These are phyloP conservation scores for Bothriochloa decipiens DNA, from an alignment of 176 grass and related monocot genomes.

Conservation along the genomic window DNA sequence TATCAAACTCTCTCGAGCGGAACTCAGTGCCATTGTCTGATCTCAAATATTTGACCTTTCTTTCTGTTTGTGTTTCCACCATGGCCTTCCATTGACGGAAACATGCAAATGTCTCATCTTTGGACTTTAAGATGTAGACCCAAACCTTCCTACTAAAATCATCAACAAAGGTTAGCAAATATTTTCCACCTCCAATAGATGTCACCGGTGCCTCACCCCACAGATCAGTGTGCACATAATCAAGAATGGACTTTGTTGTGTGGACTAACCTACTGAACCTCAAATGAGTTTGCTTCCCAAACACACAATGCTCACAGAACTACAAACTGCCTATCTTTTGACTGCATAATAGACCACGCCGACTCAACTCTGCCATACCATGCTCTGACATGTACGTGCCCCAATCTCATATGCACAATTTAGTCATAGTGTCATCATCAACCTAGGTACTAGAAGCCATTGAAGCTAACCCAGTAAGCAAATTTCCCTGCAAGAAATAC, in stretches of 20 bases:
- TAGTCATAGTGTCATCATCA: background rate
- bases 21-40: constrained; percentile 13
- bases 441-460: background rate
- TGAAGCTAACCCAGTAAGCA: background rate
- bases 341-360: background rate
- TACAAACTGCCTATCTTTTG: background rate
- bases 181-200: background rate
- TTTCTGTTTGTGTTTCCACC: background rate
- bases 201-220: background rate
- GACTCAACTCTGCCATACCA: background rate
- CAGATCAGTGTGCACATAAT: background rate
- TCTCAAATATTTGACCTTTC: background rate
- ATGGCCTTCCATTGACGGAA: background rate
- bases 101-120: background rate
- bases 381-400: background rate
- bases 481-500: background rate
- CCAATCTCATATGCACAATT: constrained; percentile 2
- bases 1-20: background rate
- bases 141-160: background rate
- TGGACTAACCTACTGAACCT: background rate
- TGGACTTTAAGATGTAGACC: background rate
- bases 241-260: background rate
- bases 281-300: background rate
- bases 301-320: background rate
- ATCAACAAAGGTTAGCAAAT: background rate